Evolutionary conservation across 345 rosid genomes (phyloP), one percentile per base, ranked within the genome.

Genomic region (Ceriops tagal): DNA sequence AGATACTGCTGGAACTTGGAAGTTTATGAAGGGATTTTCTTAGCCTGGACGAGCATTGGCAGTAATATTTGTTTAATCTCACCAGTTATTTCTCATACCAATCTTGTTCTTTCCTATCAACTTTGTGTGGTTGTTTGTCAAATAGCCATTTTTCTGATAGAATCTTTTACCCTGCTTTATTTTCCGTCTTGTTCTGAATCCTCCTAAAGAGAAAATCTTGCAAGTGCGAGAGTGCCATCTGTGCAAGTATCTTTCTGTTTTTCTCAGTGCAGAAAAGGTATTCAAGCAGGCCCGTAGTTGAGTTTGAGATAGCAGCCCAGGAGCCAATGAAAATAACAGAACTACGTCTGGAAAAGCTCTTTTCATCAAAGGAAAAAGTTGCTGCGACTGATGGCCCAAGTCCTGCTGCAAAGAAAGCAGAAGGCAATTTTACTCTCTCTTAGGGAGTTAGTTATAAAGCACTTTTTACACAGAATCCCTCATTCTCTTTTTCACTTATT

Each of bases 261-360:
- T 26, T 0, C 59, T 27, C 18, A 8, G 39, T 75, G 18, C 81
- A 93, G 97, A 89, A 77, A 64, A 81, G 98, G 68, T 89, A 83
- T 76, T 64, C 69, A 43, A 93, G 88, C 73, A 85, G 87, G 80
- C 96, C 96, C 20, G 78, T 93, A 55, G 69, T 82, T 34, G 97
- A 93, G 80, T 82, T 93, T 43, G 97, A 91, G 83, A 81, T 78
- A 78, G 97, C 95, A 63, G 96, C 98, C 35, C 83, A 78, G 70
- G 96, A 91, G 79, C 97, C 89, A 72, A 88, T 92, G 99, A 88
- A 91, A 76, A 34, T 93, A 71, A 91, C 82, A 28, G 93, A 93
- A 82, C 80, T 89, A 65, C 92, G 97, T 31, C 87, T 93, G 10
- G 86, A 82, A 57, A 93, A 91, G 77, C 87, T 93, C 53, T 83